Evolutionary conservation across 345 rosid species (phyloP).

Genomic region (Gynandropsis gynandra): DNA sequence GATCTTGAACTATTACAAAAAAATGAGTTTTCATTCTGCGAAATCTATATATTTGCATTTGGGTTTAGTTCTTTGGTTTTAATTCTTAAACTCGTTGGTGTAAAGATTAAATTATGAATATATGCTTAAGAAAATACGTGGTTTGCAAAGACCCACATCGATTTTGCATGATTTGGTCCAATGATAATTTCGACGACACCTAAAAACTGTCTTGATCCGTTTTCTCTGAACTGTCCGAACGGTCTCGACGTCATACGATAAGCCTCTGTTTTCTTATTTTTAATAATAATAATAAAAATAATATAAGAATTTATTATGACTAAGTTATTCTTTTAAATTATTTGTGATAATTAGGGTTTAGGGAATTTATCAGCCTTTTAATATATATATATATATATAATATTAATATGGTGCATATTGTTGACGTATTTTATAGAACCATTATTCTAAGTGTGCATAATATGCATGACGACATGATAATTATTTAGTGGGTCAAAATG

Average conservation of each 20-base stretch:
- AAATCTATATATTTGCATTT: background rate
- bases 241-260: background rate
- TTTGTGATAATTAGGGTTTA: too few species aligned
- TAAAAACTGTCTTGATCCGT: conserved; percentile 21
- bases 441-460: too few species aligned
- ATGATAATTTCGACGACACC: conserved; percentile 27
- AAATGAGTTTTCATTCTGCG: too few species aligned
- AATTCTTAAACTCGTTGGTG: too few species aligned
- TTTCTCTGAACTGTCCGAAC: conserved; percentile 28
- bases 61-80: background rate
- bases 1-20: background rate
- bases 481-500: too few species aligned
- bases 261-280: background rate
- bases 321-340: too few species aligned
- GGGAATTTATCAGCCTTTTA: too few species aligned
- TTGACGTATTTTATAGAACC: too few species aligned
- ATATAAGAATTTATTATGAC: background rate
- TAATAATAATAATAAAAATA: too few species aligned
- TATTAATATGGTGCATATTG: too few species aligned
- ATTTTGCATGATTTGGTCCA: conserved; percentile 32
- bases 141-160: conserved; percentile 25
- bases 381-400: too few species aligned
- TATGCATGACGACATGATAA: too few species aligned
- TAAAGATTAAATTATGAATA: conserved; percentile 9
- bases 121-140: conserved; percentile 19